These are phyloP conservation scores for Solanum megistacrolobum DNA, from an alignment of 257 asterid genomes.

Conservation along the genomic window DNA sequence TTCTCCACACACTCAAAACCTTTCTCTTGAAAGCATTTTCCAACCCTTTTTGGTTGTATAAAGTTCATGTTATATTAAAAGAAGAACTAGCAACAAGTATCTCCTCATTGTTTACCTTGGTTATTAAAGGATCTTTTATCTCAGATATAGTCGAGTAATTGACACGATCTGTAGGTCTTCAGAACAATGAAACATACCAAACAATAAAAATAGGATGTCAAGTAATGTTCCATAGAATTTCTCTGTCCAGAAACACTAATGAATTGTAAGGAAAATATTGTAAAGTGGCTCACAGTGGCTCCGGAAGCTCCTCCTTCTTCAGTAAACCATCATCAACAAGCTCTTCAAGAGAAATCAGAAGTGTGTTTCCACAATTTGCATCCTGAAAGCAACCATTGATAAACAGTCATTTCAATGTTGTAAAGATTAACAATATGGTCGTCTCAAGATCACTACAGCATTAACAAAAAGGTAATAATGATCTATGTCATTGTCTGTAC, in stretches of 20 bases:
- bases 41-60: background rate
- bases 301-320: constrained; percentile 70
- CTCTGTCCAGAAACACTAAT: background rate
- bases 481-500: background rate
- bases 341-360: constrained; percentile 85
- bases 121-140: constrained; percentile 74
- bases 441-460: background rate
- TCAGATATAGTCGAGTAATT: constrained; percentile 54
- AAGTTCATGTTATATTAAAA: background rate
- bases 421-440: background rate
- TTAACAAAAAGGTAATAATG: background rate
- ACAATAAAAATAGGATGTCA: background rate
- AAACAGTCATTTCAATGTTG: background rate
- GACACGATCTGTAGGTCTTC: constrained; percentile 71
- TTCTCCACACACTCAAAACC: background rate
- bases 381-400: constrained; percentile 40
- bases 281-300: constrained; percentile 53
- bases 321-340: constrained; percentile 86
- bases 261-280: background rate
- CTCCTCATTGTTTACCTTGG: constrained; percentile 37
- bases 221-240: background rate
- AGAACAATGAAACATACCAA: constrained; percentile 6
- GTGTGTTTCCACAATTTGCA: constrained; percentile 96
- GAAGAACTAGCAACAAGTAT: background rate
- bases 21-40: background rate